A percentile compares a stretch with the other conserved stretches of the same genome.
Evolutionary conservation across 2,329 filamentous ascomycete genomes (phyloP).

Genomic region (Cercospora berteroae): DNA sequence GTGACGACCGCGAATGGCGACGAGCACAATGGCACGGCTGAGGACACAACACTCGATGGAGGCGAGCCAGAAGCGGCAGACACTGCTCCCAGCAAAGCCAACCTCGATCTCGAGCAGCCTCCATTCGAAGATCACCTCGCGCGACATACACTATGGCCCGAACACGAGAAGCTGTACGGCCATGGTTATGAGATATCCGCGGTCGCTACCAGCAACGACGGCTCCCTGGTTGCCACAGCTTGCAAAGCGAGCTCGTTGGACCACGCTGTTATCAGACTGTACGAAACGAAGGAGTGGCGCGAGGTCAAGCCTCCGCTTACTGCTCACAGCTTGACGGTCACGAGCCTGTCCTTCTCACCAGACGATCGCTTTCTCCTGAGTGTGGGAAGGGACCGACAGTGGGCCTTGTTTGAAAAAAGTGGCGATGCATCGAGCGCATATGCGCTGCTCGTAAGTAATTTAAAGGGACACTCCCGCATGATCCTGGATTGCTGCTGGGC

Average conservation of each 20-base stretch:
- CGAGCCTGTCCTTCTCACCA: conserved; percentile 72
- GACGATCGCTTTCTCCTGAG: conserved; percentile 77
- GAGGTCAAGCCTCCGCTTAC: conserved; percentile 79
- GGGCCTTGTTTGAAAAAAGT: conserved; percentile 71
- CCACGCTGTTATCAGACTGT: conserved; percentile 89
- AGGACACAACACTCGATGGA: conserved; percentile 49
- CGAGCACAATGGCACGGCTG: conserved; percentile 23
- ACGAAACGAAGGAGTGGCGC: conserved; percentile 82
- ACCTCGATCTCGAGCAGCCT: conserved; percentile 67
- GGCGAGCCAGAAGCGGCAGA: conserved; percentile 57
- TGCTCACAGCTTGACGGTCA: conserved; percentile 85
- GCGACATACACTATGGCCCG: conserved; percentile 90
- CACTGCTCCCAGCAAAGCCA: conserved; percentile 57
- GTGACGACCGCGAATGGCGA: conserved; percentile 55
- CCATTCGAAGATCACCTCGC: conserved; percentile 88
- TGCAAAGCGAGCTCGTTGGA: conserved; percentile 91
- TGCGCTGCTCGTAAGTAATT: conserved; percentile 61
- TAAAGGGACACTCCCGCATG: conserved; percentile 89
- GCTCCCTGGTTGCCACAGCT: conserved; percentile 77
- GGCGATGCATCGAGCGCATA: conserved; percentile 49
- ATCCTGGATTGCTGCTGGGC: conserved; percentile 87
- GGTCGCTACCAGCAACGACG: conserved; percentile 73
- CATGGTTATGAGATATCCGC: conserved; percentile 96
- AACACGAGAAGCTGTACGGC: conserved; percentile 93
- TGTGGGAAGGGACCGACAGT: conserved; percentile 87